phyloP scores from a whole-genome alignment of 1,284 basidiomycete genomes.

The Austropuccinia psidii region DNA sequence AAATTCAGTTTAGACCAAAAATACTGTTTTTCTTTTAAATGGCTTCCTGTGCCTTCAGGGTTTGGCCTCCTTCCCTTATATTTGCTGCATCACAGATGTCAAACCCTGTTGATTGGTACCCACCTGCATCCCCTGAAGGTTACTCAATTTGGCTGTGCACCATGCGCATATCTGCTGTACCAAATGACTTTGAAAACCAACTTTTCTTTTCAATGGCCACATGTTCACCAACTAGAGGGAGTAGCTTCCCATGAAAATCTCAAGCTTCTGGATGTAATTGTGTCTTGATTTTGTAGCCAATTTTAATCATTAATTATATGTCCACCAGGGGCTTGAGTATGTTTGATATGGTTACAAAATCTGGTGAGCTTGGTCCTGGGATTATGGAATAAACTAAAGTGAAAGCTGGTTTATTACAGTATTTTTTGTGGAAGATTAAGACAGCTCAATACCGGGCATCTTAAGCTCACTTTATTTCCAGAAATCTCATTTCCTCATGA shows the following conservation, averaged over 20 bases:
- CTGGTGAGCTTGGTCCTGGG: neutral
- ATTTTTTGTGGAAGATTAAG: neutral
- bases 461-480: neutral
- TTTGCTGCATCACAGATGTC: neutral
- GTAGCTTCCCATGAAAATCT: neutral
- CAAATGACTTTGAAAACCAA: neutral
- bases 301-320: too few relatives aligned
- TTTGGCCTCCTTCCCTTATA: neutral
- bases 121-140: neutral
- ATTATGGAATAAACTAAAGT: neutral
- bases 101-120: too few relatives aligned
- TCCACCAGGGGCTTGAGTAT: neutral
- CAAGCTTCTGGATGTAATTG: neutral
- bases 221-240: neutral
- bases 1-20: conserved; percentile 1
- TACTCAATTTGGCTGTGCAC: neutral
- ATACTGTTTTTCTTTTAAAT: neutral
- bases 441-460: neutral
- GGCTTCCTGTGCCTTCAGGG: neutral
- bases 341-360: neutral
- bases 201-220: neutral
- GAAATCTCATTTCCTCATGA: too few relatives aligned
- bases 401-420: neutral
- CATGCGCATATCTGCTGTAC: neutral
- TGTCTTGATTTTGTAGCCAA: too few relatives aligned